Base-by-base conservation (phyloP, 2,329 filamentous ascomycete genomes). In the Aplosporella prunicola region DNA sequence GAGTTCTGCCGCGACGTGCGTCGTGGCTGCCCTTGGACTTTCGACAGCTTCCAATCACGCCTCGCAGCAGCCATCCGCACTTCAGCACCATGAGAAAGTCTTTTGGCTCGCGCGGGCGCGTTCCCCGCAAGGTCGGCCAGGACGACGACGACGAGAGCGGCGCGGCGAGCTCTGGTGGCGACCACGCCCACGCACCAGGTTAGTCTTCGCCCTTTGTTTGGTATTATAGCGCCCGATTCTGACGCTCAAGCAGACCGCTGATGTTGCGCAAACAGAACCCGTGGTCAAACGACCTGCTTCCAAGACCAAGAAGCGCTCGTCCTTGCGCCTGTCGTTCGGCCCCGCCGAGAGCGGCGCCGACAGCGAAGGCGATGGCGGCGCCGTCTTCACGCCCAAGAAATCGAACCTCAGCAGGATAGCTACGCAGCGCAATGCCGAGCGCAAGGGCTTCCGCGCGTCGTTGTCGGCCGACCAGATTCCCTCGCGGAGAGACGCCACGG, bases 291-390 rank as follows among this genome's bases (percentile, higher is more conserved):
- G 71, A 46, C 72, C 73, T n/a, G 32, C 48, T 22, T 45, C 56
- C 18, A 76, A 74, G 49, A 50, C 58, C 39, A 74, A 78, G 41
- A 89, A 86, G 57, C 85, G 84, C 52, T 80, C 81, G 4, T 77
- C 77, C 11, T 71, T 84, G 3, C 76, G 82, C 5, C 68, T 93
- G 15, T 93, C 86, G 0, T 93, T 94, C 55, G 84, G 80, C 0
- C 72, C 74, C 0, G 67, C 67, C 18, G 68, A 71, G 32, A 67
- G 68, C 13, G 68, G 70, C 5, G 72, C 69, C 18, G 73, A 68
- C 4, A 71, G 72, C 29, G 69, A 71, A 5, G 72, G 69, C 20
- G 73, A 68, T 5, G 71, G 72, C 31, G 66, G 68, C 15, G 70
- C 73, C 34, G 62, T 74, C 0, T 68, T 76, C 25, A 74, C 74